These are phyloP conservation scores for Colletotrichum musicola DNA, from an alignment of 2,329 filamentous ascomycete species.

Conservation along the genomic window DNA sequence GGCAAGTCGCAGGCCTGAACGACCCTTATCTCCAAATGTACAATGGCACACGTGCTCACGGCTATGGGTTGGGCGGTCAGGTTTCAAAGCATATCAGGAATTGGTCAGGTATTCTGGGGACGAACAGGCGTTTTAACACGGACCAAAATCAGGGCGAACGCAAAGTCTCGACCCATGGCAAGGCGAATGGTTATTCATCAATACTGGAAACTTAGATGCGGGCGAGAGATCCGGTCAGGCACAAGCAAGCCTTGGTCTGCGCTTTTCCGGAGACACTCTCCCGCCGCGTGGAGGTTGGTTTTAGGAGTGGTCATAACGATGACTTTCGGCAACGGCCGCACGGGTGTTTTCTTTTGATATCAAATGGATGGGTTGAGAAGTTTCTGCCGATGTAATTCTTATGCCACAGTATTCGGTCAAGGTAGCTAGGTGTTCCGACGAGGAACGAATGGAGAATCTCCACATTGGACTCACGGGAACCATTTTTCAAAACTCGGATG, in stretches of 20 bases:
- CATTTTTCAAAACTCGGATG: neutral
- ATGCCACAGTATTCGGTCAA: constrained; percentile 23
- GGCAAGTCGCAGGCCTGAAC: constrained; percentile 45
- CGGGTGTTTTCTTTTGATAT: neutral
- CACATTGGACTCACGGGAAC: constrained; percentile 17
- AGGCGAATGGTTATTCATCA: constrained; percentile 37
- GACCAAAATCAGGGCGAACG: constrained; percentile 37
- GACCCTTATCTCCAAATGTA: constrained; percentile 11
- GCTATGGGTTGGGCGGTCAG: constrained; percentile 25
- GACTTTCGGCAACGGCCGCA: constrained; percentile 5
- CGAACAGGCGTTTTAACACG: constrained; percentile 36
- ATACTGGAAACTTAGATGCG: constrained; percentile 20
- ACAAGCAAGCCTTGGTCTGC: neutral
- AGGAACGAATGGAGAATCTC: constrained; percentile 33
- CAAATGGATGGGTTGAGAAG: neutral
- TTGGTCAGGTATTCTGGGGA: constrained; percentile 21
- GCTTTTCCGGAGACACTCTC: constrained; percentile 5
- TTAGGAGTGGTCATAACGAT: constrained; percentile 28
- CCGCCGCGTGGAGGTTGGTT: constrained; percentile 13
- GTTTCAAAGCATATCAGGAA: constrained; percentile 31
- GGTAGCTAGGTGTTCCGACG: constrained; percentile 13
- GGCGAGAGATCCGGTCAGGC: constrained; percentile 1
- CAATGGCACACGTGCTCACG: constrained; percentile 28
- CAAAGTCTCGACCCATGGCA: constrained; percentile 27
- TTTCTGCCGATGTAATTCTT: constrained; percentile 28